Conservation (phyloP, 352 stramenopile genomes). For the Globisporangium emineosum region DNA sequence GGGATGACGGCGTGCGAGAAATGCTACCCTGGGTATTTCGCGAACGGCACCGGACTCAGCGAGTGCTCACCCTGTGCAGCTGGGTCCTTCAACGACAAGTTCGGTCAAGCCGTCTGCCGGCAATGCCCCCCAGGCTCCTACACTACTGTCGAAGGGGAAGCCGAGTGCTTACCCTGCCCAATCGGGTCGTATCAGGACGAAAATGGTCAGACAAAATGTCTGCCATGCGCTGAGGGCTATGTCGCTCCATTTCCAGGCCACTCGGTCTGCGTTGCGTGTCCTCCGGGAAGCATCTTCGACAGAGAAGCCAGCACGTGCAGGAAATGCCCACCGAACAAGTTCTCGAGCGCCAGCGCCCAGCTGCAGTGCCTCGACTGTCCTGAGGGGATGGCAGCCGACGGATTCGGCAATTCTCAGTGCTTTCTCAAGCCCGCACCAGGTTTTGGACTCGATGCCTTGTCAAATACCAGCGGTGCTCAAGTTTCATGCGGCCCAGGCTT, state of each 20-base stretch:
- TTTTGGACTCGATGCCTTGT: not conserved
- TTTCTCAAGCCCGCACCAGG: not conserved
- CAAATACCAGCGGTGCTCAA: not conserved
- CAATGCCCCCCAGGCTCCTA: slow-evolving; percentile 30
- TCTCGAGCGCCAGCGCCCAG: slow-evolving; percentile 13
- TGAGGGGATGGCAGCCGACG: slow-evolving; percentile 10
- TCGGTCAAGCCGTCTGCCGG: slow-evolving; percentile 26
- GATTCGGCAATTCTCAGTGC: slow-evolving; percentile 9
- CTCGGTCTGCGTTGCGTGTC: slow-evolving; percentile 34
- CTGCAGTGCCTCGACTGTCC: slow-evolving; percentile 9
- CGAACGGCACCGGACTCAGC: slow-evolving; percentile 21
- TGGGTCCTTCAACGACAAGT: slow-evolving; percentile 30
- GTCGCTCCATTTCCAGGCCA: slow-evolving; percentile 36
- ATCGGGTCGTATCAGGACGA: slow-evolving; percentile 35
- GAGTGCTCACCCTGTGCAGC: slow-evolving; percentile 40
- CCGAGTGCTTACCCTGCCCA: slow-evolving; percentile 45
- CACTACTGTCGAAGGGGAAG: slow-evolving; percentile 31
- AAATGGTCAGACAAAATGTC: slow-evolving; percentile 26
- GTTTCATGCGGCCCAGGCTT: not conserved
- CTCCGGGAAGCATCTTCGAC: slow-evolving; percentile 39
- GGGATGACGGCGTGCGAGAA: slow-evolving; percentile 17
- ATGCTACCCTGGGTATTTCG: slow-evolving; percentile 28
- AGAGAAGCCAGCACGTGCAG: not conserved
- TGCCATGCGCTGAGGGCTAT: slow-evolving; percentile 33
- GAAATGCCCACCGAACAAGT: slow-evolving; percentile 9